phyloP scores from a whole-genome alignment of 495 filamentous ascomycete genomes.

The Xylaria cubensis region DNA sequence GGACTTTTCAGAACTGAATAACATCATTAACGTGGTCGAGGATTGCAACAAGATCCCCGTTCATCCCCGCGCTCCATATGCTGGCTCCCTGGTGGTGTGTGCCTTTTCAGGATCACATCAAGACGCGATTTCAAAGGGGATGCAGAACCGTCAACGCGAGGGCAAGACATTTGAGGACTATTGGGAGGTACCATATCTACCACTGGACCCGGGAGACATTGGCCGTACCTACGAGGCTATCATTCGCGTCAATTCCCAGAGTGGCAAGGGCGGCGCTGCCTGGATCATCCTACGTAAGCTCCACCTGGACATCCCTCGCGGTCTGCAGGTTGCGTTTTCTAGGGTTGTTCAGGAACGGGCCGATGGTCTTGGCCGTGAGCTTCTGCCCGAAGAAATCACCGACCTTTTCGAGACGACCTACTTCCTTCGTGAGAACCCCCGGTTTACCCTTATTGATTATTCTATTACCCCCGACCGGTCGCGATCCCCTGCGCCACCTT shows the following conservation, averaged over 20 bases:
- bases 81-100: slow-evolving; percentile 29
- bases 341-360: slow-evolving; percentile 82
- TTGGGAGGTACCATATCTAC: slow-evolving; percentile 86
- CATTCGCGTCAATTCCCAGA: slow-evolving; percentile 97
- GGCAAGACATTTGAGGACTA: slow-evolving; percentile 64
- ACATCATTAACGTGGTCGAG: background rate
- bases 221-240: slow-evolving; percentile 96
- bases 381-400: slow-evolving; percentile 81
- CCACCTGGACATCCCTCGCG: slow-evolving; percentile 91
- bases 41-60: background rate
- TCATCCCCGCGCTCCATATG: slow-evolving; percentile 15
- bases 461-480: slow-evolving; percentile 87
- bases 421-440: slow-evolving; percentile 78
- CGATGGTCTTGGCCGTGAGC: slow-evolving; percentile 78
- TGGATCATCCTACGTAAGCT: slow-evolving; percentile 92
- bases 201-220: slow-evolving; percentile 92
- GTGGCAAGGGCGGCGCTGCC: slow-evolving; percentile 92
- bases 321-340: slow-evolving; percentile 89
- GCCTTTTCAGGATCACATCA: slow-evolving; percentile 22
- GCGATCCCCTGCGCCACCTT: slow-evolving; percentile 72
- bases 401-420: slow-evolving; percentile 88
- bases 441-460: slow-evolving; percentile 91
- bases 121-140: slow-evolving; percentile 30
- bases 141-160: slow-evolving; percentile 14
- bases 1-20: slow-evolving; percentile 13